Evolutionary conservation across 2,329 filamentous ascomycete species (phyloP).

Genomic region (Colletotrichum trifolii): DNA sequence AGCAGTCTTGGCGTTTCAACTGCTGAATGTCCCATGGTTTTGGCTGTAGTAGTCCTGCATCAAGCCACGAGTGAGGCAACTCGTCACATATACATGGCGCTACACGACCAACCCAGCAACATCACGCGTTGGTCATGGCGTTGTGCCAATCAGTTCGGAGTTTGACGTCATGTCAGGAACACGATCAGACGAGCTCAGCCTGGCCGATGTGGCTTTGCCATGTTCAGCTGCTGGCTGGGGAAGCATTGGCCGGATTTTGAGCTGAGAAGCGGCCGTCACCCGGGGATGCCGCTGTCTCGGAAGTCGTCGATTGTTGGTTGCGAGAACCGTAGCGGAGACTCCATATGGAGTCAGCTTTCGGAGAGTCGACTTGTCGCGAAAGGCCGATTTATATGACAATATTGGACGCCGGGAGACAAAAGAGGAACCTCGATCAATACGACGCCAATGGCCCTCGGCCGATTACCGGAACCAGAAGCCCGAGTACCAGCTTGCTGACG

Average conservation of each 20-base stretch:
- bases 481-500: neutral
- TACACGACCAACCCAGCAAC: neutral
- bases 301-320: neutral
- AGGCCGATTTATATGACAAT: neutral
- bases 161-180: conserved; percentile 7
- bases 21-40: too few species aligned
- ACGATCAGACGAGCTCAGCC: conserved; percentile 9
- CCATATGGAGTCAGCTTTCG: neutral
- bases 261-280: neutral
- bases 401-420: neutral
- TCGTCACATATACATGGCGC: neutral
- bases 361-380: neutral
- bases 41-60: too few species aligned
- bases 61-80: neutral
- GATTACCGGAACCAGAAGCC: neutral
- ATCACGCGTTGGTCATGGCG: neutral
- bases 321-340: conserved; percentile 5
- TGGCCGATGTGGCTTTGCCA: conserved; percentile 11
- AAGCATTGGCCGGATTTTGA: conserved; percentile 14
- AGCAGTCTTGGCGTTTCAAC: too few species aligned
- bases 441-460: neutral
- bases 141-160: neutral
- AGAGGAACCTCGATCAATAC: neutral
- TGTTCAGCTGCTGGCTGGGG: neutral
- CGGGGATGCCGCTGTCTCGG: conserved; percentile 16